Base-by-base conservation (phyloP, 257 asterid genomes). In the Nicotiana knightiana region DNA sequence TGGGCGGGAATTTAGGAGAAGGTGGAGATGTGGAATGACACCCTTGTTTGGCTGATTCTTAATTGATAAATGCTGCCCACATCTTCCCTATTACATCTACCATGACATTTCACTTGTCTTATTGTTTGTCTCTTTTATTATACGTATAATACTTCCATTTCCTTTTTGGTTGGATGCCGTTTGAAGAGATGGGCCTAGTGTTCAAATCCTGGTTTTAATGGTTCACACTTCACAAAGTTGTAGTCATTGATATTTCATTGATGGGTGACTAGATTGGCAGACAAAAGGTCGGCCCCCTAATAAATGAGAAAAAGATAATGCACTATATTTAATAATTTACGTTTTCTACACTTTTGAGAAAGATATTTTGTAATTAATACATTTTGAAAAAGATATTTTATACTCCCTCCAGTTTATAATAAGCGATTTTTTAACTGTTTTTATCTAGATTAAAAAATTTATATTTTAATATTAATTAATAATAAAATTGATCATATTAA, bases 81-180 rank as follows among this genome's bases (percentile, higher is more conserved):
- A 28, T 16, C 43, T 21, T 5, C 37, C 32, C 5, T 39, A 1
- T 30, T 61, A 55, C 55, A 18, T 58, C 54, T 76, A 51, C 55
- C 79, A 76, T 84, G 82, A 87, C 86, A 87, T 73, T 84, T 84
- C 88, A 83, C 82, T 87, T 24, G 87, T 76, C 84, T 55, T 83
- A 55, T 79, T 82, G 24, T 35, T 51, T 43, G 6, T 26, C 53
- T 6, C 6, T 37, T 24, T 10, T 18, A 37, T 37, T 37, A 21
- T 21, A 37, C 43, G 43, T 37, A 37, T 78, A 24, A 37, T 78
- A 24, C n/a, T 5, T 30, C 13, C 59, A 26, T 8, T 37, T 21
- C 17, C 6, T 16, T 79, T 43, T 33, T 79, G n/a, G 81, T 9
- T 81, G 79, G 81, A 84, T 51, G 43, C 16, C 46, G 43, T 48